phyloP scores from a whole-genome alignment of 192 early-diverging fungal genomes.

The Coemansia sp. region DNA sequence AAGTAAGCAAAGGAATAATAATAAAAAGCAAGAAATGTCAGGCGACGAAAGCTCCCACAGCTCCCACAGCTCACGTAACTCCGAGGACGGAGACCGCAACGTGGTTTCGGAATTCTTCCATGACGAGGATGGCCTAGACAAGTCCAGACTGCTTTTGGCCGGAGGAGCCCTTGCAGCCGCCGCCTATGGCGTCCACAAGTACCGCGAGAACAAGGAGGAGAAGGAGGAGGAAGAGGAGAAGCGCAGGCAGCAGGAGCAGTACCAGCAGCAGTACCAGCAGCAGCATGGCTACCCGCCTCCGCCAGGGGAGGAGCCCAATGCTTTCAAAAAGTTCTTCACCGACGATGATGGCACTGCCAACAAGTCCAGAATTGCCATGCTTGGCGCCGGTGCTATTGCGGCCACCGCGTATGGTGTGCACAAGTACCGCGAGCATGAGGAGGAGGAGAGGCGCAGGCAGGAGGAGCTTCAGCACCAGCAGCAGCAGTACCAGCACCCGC shows the following conservation, averaged over 20 bases:
- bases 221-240: constrained; percentile 14
- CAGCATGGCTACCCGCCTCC: no score
- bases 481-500: constrained; percentile 14
- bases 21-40: no score
- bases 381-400: constrained; percentile 15
- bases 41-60: no score
- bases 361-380: constrained; percentile 30
- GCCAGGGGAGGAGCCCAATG: constrained; percentile 9
- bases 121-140: constrained; percentile 17
- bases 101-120: constrained; percentile 20
- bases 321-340: constrained; percentile 21
- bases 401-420: constrained; percentile 25
- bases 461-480: constrained; percentile 11
- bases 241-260: constrained; percentile 10
- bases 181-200: constrained; percentile 21
- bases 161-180: constrained; percentile 9
- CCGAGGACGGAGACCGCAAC: not conserved
- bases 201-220: constrained; percentile 11
- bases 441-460: constrained; percentile 12
- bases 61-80: no score
- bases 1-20: no score
- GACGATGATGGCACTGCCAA: constrained; percentile 29
- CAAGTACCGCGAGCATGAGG: constrained; percentile 24
- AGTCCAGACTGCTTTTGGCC: constrained; percentile 3
- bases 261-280: constrained; percentile 2